Evolutionary conservation across 1,284 basidiomycete species (phyloP).

Genomic region (Melampsora abietis-canadensis): DNA sequence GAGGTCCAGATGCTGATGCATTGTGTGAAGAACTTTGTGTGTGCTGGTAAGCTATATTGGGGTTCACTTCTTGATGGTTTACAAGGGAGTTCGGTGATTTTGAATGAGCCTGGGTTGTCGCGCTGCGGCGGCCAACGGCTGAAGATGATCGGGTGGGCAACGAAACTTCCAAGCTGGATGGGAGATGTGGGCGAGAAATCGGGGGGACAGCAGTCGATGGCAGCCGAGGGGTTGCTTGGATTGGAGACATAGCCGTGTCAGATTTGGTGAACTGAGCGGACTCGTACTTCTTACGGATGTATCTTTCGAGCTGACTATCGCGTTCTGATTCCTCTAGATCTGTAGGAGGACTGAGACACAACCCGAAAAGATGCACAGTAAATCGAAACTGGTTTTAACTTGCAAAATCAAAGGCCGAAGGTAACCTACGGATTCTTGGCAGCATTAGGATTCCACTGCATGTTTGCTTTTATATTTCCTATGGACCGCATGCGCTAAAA

Average conservation of each 20-base stretch:
- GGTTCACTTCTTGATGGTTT: not conserved
- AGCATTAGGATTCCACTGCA: constrained; percentile 51
- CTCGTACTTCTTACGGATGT: constrained; percentile 54
- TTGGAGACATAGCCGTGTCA: not conserved
- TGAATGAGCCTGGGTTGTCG: not conserved
- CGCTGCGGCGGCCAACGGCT: not conserved
- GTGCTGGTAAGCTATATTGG: not conserved
- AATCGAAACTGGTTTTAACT: not conserved
- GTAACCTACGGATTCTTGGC: constrained; percentile 48
- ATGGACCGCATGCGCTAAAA: constrained; percentile 50
- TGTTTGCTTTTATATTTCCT: constrained; percentile 53
- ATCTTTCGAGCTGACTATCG: constrained; percentile 53
- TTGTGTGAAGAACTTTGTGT: not conserved
- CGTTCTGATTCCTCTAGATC: constrained; percentile 52
- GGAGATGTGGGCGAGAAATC: not conserved
- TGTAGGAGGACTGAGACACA: constrained; percentile 50
- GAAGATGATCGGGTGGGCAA: not conserved
- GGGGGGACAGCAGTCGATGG: not conserved
- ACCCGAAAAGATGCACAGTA: not conserved
- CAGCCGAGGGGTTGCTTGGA: not conserved
- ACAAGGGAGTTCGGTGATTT: not conserved
- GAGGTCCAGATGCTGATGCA: not conserved
- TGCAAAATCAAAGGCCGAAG: not conserved
- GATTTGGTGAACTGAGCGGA: constrained; percentile 31
- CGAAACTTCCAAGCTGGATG: not conserved